phyloP scores from a whole-genome alignment of 1,139 yeast genomes.

The Sugiyamaella pinicola region DNA sequence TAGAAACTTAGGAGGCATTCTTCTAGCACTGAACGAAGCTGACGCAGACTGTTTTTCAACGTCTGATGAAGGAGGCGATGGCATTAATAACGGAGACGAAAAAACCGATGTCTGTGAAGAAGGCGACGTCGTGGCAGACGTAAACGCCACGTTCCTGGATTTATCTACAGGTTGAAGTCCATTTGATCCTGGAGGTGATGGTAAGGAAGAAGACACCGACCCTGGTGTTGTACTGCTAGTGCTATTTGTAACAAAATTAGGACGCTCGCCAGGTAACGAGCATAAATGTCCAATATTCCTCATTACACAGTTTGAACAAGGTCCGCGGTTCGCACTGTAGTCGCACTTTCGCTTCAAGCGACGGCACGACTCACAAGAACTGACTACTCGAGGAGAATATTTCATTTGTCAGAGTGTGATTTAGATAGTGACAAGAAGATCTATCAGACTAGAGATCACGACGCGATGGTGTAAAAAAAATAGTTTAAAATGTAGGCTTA shows the following conservation, averaged over 20 bases:
- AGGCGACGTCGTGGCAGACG: conserved; percentile 3
- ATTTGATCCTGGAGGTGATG: conserved; percentile 12
- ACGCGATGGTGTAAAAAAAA: too few species aligned
- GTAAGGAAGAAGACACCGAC: conserved; percentile 5
- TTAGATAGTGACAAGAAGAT: background rate
- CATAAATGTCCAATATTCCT: conserved; percentile 25
- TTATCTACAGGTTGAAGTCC: background rate
- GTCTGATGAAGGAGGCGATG: conserved; percentile 14
- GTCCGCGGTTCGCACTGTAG: conserved; percentile 19
- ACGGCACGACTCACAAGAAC: conserved; percentile 24
- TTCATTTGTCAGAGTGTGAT: conserved; percentile 7
- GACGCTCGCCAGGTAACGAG: conserved; percentile 29
- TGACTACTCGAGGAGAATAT: conserved; percentile 16
- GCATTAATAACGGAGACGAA: conserved; percentile 7
- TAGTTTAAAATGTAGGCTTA: too few species aligned
- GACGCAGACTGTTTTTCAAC: conserved; percentile 5
- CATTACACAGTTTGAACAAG: conserved; percentile 26
- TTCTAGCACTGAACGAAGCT: conserved; percentile 4
- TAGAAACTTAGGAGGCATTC: conserved; percentile 22
- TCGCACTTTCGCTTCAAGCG: conserved; percentile 25
- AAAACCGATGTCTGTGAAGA: conserved; percentile 10
- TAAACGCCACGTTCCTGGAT: background rate
- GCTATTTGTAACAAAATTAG: background rate
- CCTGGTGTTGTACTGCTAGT: conserved; percentile 1
- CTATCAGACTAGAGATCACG: background rate